phyloP scores from a whole-genome alignment of 495 filamentous ascomycete genomes.

The Hypoxylon cercidicola region DNA sequence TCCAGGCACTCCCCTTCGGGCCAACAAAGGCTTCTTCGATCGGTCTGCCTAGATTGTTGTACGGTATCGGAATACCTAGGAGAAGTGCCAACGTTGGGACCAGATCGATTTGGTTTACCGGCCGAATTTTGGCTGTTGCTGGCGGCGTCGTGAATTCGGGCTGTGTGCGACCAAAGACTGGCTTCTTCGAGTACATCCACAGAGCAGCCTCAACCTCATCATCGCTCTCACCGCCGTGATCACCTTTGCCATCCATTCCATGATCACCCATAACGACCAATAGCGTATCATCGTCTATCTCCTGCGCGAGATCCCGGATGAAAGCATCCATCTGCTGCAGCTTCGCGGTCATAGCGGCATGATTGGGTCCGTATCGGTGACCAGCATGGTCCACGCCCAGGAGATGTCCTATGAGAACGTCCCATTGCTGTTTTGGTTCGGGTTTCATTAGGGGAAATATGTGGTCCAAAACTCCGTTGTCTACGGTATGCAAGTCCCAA shows the following conservation, averaged over 20 bases:
- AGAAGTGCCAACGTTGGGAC: constrained; percentile 90
- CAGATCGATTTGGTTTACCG: constrained; percentile 94
- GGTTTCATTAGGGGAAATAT: constrained; percentile 83
- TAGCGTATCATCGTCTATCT: constrained; percentile 84
- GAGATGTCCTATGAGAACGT: constrained; percentile 91
- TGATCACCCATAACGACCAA: constrained; percentile 98
- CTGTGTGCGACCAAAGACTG: constrained; percentile 80
- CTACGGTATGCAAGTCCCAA: constrained; percentile 96
- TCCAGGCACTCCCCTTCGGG: constrained; percentile 70
- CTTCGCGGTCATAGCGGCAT: constrained; percentile 90
- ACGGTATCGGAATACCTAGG: constrained; percentile 91
- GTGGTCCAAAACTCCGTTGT: constrained; percentile 94
- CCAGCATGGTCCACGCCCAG: constrained; percentile 97
- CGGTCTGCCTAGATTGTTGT: constrained; percentile 94
- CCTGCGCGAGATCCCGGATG: constrained; percentile 74
- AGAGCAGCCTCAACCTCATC: constrained; percentile 94
- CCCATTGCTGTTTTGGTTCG: constrained; percentile 77
- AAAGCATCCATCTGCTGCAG: constrained; percentile 89
- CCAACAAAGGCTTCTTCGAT: constrained; percentile 95
- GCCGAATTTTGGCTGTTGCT: constrained; percentile 76
- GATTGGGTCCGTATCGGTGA: constrained; percentile 93
- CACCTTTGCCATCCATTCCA: constrained; percentile 97
- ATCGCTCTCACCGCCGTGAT: constrained; percentile 95
- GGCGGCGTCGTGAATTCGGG: constrained; percentile 71
- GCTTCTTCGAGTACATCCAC: constrained; percentile 96